Evolutionary conservation across 805 yeast genomes (phyloP), one percentile per base, ranked within the genome.

Genomic region (Teunomyces kruisii): DNA sequence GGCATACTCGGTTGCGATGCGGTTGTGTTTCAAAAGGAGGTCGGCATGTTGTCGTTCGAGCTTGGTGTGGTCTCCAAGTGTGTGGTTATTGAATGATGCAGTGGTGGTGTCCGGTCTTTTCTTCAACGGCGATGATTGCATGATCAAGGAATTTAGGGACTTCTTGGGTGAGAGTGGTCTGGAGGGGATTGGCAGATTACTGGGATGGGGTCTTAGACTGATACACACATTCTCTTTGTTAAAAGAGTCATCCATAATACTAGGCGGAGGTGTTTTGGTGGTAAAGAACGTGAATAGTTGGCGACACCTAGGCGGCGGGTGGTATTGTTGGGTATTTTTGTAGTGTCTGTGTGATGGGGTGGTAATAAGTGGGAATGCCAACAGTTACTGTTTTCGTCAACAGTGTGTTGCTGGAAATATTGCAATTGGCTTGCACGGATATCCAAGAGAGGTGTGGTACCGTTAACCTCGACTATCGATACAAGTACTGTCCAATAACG

Each of bases 21-120:
- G 45, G 29, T 61, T 59, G 42, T 61, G 57, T 37, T 59, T 56
- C 27, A 68, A 52, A 15, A 68, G 42, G 6, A 66, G 49, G 32
- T 70, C 75, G 8, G 67, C 61, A 49, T 67, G 67, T 40, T 55
- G 58, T 42, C 57, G 49, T 43, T 58, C 62, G 26, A 58, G 44
- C 17, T 40, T 45, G 39, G 24, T 29, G 35, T 50, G 47, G 24
- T 50, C 55, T 9, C 26, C 12, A 13, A 13, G 12, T 7, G 24
- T 32, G 29, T 35, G 13, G 13, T 12, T 16, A 17, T 4, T 32
- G 15, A 14, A 39, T 16, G 44, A 19, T 19, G 22, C 22, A 19
- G 26, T 32, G 9, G 27, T 9, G 13, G 24, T 6, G 19, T 16
- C 15, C 9, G 39, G 19, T 19, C 38, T 19, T 13, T 13, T 35